A percentile compares a stretch with the other conserved stretches of the same genome.
Conservation (phyloP, 768 basidiomycete species). For the Hortiboletus campestris region DNA sequence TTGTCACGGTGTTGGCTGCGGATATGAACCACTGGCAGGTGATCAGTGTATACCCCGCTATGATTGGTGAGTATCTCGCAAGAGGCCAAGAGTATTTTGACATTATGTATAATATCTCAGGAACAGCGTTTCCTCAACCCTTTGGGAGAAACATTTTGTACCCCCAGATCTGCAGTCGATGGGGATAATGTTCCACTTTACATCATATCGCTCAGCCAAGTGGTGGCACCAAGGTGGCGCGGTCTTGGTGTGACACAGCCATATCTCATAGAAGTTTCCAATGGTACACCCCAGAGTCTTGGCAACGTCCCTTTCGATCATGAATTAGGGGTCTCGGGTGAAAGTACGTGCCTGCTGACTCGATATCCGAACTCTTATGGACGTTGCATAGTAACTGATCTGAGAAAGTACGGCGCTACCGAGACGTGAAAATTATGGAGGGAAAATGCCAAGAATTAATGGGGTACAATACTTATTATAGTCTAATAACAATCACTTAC, state of each 20-base stretch:
- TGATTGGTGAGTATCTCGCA: not conserved
- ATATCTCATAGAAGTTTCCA: not conserved
- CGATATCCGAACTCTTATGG: not conserved
- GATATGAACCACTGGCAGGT: constrained; percentile 9
- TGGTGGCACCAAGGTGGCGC: not conserved
- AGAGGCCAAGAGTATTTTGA: not conserved
- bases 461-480: not conserved
- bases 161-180: not conserved
- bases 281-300: constrained; percentile 4
- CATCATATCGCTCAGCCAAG: not conserved
- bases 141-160: not conserved
- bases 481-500: not conserved
- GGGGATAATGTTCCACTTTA: not conserved
- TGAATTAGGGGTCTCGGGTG: not conserved
- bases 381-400: not conserved
- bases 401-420: not conserved
- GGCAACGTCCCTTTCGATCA: constrained; percentile 2
- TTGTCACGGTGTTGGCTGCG: not conserved
- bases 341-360: not conserved
- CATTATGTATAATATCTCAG: not conserved
- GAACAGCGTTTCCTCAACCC: not conserved
- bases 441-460: not conserved
- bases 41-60: not conserved
- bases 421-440: not conserved
- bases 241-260: constrained; percentile 1